Evolutionary conservation across 306 rosid genomes (phyloP), one percentile per base, ranked within the genome.

Genomic region (Lathyrus sativus): DNA sequence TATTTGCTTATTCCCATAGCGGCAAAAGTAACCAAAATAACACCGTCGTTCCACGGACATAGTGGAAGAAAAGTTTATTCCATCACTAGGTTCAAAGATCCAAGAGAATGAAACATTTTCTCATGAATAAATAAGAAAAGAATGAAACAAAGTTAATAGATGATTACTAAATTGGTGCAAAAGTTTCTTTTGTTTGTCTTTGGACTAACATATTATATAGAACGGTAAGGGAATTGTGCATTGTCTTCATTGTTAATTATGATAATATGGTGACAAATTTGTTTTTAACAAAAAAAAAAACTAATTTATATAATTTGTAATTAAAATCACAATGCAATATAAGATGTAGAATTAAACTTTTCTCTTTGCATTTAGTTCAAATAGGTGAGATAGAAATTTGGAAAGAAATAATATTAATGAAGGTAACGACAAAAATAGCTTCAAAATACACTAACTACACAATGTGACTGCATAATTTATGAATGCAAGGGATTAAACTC

Each of bases 41-140:
- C 11, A 65, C 44, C 54, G 14, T 14, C 55, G 48, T 65, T 66
- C 59, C 29, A 66, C 2, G 33, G 48, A 48, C 50, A 48, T 65
- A 4, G 42, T 26, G 9, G 44, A 5, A 1, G 2, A 67, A 49
- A 18, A 67, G 72, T 67, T 67, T 67, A 49, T 67, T 49, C 60
- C 71, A 66, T 17, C 4, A 33, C 7, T 0, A 66, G 28, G 33
- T 48, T 66, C 60, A 48, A 67, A 66, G 12, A 1, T 49, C 45
- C 60, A 66, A 49, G 4, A 10, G 48, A 66, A 50, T 14, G 54
- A 31, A 17, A 66, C 46, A 4, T 29, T 35, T 35, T 35, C 39
- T 1, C 39, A 35, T 35, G 9, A 7, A 35, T 35, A 35, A 35
- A 35, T 35, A 35, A 35, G 39, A 35, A 35, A 35, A 10, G 60